Percentiles rank a stretch among this genome's conserved stretches.
Conservation (phyloP, 768 basidiomycete species). For the Boletellus sp. region DNA sequence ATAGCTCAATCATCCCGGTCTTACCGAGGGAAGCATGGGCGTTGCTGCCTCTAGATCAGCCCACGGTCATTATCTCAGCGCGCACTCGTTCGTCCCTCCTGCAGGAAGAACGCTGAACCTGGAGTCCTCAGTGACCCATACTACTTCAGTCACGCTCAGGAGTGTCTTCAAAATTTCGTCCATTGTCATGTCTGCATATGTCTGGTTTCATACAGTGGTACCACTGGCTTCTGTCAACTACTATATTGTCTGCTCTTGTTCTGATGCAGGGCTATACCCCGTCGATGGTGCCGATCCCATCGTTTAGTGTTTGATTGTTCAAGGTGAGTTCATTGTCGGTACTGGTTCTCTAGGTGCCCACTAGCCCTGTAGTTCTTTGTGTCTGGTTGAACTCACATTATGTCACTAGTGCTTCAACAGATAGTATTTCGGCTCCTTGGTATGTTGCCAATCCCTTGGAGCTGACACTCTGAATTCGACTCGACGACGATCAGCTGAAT, state of each 20-base stretch:
- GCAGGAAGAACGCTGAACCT: too few relatives aligned
- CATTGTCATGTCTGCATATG: constrained; percentile 4
- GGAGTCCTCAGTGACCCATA: too few relatives aligned
- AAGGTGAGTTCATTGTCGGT: constrained; percentile 47
- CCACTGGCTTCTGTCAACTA: constrained; percentile 13
- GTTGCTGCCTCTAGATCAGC: background rate
- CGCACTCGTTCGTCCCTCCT: too few relatives aligned
- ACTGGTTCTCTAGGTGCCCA: constrained; percentile 57
- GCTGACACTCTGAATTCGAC: constrained; percentile 40
- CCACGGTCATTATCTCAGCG: too few relatives aligned
- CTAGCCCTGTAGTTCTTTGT: background rate
- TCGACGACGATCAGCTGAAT: constrained; percentile 53
- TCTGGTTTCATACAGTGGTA: constrained; percentile 7
- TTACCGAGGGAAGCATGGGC: background rate
- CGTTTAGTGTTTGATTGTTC: constrained; percentile 63
- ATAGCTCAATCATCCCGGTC: background rate
- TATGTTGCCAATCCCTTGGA: constrained; percentile 19
- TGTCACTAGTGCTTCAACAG: constrained; percentile 30
- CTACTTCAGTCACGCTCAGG: background rate
- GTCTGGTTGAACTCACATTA: background rate
- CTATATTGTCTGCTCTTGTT: constrained; percentile 63
- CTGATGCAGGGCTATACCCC: constrained; percentile 55
- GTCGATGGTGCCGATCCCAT: constrained; percentile 53
- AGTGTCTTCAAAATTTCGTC: constrained; percentile 6
- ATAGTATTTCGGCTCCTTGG: constrained; percentile 42